A percentile compares a stretch with the other conserved stretches of the same genome.
phyloP scores from a whole-genome alignment of 2,329 filamentous ascomycete genomes.

The Ophiostoma novo-ulmi region DNA sequence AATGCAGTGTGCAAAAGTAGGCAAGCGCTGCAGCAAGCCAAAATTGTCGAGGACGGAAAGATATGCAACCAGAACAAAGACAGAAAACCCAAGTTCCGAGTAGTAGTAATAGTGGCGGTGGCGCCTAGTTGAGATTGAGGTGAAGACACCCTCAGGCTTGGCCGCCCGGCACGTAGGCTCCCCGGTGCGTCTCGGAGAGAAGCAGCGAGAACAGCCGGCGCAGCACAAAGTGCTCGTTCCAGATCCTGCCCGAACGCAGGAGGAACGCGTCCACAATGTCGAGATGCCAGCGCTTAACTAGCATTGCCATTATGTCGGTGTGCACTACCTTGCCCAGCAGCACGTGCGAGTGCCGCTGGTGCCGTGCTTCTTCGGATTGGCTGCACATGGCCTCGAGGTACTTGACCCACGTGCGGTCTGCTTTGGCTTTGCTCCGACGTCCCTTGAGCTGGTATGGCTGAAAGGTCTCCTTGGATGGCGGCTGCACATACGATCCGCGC shows the following conservation, averaged over 20 bases:
- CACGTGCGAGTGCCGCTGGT: slow-evolving; percentile 21
- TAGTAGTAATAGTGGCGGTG: no score
- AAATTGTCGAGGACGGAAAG: no score
- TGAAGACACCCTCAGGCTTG: no score
- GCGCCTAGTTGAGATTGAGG: no score
- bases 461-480: slow-evolving; percentile 22
- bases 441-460: not conserved
- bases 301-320: slow-evolving; percentile 44
- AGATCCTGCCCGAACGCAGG: slow-evolving; percentile 41
- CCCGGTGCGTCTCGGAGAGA: slow-evolving; percentile 45
- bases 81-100: no score
- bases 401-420: not conserved
- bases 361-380: not conserved
- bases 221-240: slow-evolving; percentile 46
- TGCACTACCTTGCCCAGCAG: slow-evolving; percentile 47
- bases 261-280: slow-evolving; percentile 54
- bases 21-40: no score
- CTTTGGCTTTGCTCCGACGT: not conserved
- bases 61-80: no score
- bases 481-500: slow-evolving; percentile 39
- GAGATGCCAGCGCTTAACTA: slow-evolving; percentile 52
- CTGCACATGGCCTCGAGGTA: not conserved
- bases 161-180: slow-evolving; percentile 15
- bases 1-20: no score
- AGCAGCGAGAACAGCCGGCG: slow-evolving; percentile 52